Evolutionary conservation across 2,329 filamentous ascomycete species (phyloP).

Genomic region (Trichoderma sp.): DNA sequence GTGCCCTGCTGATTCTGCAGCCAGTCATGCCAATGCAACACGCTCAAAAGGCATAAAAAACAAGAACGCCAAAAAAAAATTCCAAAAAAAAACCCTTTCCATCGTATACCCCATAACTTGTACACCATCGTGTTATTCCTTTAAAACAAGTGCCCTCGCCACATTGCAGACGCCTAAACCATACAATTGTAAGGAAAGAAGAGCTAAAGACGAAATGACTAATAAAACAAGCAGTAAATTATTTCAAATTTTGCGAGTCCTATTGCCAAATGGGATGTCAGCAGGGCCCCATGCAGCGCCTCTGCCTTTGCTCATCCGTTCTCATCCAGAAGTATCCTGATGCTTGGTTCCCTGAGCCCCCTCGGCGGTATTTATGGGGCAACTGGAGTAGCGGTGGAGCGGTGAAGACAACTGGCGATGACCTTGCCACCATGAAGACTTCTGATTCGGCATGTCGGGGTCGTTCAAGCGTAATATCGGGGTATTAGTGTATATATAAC

Average conservation of each 20-base stretch:
- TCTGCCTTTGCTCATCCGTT: conserved; percentile 3
- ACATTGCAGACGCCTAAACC: conserved; percentile 7
- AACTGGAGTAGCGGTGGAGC: conserved; percentile 10
- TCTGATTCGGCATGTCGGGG: neutral
- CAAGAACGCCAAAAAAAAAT: conserved; percentile 4
- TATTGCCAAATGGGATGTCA: neutral
- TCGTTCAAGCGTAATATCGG: neutral
- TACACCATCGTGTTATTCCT: neutral
- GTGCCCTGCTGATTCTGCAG: conserved; percentile 19
- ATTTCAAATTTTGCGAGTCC: neutral
- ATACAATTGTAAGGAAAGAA: neutral
- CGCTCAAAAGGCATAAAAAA: conserved; percentile 15
- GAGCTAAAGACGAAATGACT: neutral
- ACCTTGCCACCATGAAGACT: neutral
- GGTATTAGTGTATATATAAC: neutral
- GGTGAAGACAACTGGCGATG: conserved; percentile 5
- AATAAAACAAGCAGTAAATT: neutral
- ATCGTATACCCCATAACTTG: neutral
- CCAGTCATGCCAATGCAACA: conserved; percentile 16
- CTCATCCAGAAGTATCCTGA: neutral
- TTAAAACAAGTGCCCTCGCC: neutral
- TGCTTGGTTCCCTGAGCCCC: neutral
- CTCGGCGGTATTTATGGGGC: conserved; percentile 9
- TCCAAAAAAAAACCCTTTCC: neutral
- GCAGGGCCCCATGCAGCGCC: conserved; percentile 1